Percentiles rank a stretch among this genome's conserved stretches.
These are phyloP conservation scores for Colletotrichum sp. DNA, from an alignment of 2,329 filamentous ascomycete genomes.

Conservation along the genomic window DNA sequence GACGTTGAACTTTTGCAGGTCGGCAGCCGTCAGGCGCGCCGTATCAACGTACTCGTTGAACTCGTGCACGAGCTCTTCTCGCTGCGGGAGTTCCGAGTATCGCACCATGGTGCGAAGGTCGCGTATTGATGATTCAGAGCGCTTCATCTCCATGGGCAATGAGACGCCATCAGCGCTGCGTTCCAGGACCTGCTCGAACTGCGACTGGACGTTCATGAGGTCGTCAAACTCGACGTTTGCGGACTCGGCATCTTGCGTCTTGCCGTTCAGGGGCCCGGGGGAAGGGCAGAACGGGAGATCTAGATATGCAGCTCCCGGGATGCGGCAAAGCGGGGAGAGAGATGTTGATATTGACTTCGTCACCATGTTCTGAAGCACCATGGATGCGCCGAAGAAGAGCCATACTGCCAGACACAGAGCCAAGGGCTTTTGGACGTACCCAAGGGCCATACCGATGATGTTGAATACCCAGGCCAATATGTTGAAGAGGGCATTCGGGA, in stretches of 20 bases:
- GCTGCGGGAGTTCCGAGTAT: conserved; percentile 70
- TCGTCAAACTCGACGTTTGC: conserved; percentile 70
- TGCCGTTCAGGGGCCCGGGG: not conserved
- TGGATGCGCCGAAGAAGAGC: conserved; percentile 61
- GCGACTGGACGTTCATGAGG: conserved; percentile 75
- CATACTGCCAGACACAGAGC: conserved; percentile 66
- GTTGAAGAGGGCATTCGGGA: conserved; percentile 43
- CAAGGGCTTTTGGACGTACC: conserved; percentile 68
- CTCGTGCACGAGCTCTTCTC: conserved; percentile 75
- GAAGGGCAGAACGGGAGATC: conserved; percentile 67
- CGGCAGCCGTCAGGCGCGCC: conserved; percentile 66
- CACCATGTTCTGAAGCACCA: conserved; percentile 66
- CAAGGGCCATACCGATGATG: conserved; percentile 63
- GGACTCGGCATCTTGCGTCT: conserved; percentile 14
- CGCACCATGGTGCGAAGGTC: conserved; percentile 76
- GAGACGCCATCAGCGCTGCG: conserved; percentile 68
- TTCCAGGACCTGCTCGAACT: conserved; percentile 78
- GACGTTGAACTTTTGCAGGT: conserved; percentile 77
- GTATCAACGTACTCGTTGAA: conserved; percentile 78
- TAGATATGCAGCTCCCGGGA: conserved; percentile 69
- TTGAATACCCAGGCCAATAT: conserved; percentile 55
- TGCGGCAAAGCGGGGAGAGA: conserved; percentile 70
- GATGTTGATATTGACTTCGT: conserved; percentile 65
- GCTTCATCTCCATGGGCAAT: conserved; percentile 80
- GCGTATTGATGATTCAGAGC: conserved; percentile 74